Conservation (phyloP, 331 rosid genomes). For the Dryas integrifolia region DNA sequence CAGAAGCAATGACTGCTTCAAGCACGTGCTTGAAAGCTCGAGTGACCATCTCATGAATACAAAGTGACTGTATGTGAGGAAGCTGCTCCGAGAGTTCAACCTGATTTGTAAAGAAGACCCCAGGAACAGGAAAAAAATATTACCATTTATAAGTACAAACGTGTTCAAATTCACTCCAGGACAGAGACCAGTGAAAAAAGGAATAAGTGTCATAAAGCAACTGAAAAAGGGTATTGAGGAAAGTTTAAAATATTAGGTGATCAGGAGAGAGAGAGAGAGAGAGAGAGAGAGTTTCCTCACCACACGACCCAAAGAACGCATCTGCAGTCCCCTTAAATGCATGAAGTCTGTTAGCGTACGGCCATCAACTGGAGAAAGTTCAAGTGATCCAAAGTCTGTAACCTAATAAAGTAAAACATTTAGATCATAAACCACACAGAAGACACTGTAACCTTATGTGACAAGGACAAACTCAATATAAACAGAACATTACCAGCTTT, state of each 20-base stretch:
- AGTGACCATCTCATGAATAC: constrained; percentile 94
- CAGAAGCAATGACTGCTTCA: constrained; percentile 68
- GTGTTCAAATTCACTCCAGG: not conserved
- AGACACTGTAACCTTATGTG: constrained; percentile 3
- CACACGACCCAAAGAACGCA: constrained; percentile 87
- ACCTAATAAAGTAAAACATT: constrained; percentile 49
- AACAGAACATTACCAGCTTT: constrained; percentile 66
- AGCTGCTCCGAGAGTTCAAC: constrained; percentile 85
- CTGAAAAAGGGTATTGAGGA: not conserved
- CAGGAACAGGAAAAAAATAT: constrained; percentile 26
- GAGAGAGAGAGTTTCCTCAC: constrained; percentile 39
- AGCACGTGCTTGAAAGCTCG: constrained; percentile 91
- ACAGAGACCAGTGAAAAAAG: not conserved
- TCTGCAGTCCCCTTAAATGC: constrained; percentile 91
- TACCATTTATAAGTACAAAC: not conserved
- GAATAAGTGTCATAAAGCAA: not conserved
- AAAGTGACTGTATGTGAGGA: constrained; percentile 94
- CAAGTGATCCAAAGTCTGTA: constrained; percentile 89
- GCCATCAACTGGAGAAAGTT: constrained; percentile 98
- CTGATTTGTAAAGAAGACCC: constrained; percentile 42
- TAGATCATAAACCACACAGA: constrained; percentile 29
- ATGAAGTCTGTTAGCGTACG: constrained; percentile 94
- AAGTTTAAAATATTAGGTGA: not conserved
- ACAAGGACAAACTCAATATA: constrained; percentile 1
- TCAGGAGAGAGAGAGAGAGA: not conserved